A percentile compares a stretch with the other conserved stretches of the same genome.
Evolutionary conservation across 257 asterid species (phyloP).

Genomic region (Verbena officinalis): DNA sequence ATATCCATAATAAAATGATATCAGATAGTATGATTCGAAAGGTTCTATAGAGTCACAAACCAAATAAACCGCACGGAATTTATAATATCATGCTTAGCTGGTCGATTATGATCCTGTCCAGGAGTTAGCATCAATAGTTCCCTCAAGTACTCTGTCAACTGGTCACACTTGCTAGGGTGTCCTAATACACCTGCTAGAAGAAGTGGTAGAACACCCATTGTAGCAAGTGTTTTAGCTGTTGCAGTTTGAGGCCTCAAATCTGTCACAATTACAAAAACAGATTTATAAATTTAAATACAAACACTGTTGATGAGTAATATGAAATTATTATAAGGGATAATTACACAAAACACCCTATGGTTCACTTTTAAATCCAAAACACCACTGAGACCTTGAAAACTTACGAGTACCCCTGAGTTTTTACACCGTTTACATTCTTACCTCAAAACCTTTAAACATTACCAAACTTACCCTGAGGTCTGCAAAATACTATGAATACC

Average conservation of each 20-base stretch:
- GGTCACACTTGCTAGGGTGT: conserved; percentile 51
- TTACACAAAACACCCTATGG: too few relatives aligned
- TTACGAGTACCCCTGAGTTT: too few relatives aligned
- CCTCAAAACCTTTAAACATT: too few relatives aligned
- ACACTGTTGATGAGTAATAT: neutral
- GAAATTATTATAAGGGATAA: too few relatives aligned
- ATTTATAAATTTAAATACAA: conserved; percentile 1
- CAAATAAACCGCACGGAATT: conserved; percentile 74
- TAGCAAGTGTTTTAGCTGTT: conserved; percentile 55
- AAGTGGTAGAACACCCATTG: conserved; percentile 67
- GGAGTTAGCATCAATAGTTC: conserved; percentile 50
- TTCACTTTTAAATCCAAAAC: too few relatives aligned
- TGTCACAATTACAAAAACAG: conserved; percentile 29
- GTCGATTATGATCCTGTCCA: conserved; percentile 48
- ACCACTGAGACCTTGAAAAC: too few relatives aligned
- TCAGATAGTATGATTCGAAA: conserved; percentile 3
- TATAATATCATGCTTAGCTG: conserved; percentile 56
- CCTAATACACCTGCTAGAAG: conserved; percentile 78
- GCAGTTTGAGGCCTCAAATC: conserved; percentile 68
- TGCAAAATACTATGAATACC: too few relatives aligned
- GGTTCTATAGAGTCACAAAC: conserved; percentile 35
- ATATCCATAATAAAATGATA: neutral
- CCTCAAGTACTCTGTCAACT: conserved; percentile 62
- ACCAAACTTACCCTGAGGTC: too few relatives aligned
- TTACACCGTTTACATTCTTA: too few relatives aligned